Evolutionary conservation across 208 protist species (phyloP), one percentile per base, ranked within the genome.

Genomic region (Trypanosoma avium): DNA sequence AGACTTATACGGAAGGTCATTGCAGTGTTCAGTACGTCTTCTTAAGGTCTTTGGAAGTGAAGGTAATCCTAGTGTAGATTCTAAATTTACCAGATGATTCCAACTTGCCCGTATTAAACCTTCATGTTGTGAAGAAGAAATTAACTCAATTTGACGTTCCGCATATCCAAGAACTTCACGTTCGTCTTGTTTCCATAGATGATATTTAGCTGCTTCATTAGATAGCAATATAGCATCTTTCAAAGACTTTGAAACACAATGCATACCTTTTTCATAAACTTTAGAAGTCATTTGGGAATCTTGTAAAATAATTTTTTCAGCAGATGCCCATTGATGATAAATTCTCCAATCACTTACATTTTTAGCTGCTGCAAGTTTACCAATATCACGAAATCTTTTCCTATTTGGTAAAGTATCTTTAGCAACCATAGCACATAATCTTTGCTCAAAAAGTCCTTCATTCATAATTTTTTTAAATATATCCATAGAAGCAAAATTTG

Each of bases 251-350:
- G 79, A 76, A 52, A 80, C 85, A 67, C 81, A 92, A 12, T 78
- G 66, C 62, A 87, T 79, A 43, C 89, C 86, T 32, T 86, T 82
- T 47, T 92, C 78, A 35, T 91, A 75, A 29, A 95, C 83, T 61
- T 86, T 87, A 0, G 75, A 61, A 29, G 85, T 77, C 84, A 95
- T 91, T 35, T 77, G 78, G 0, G 48, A 19, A 69, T 95, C 85
- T 29, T 67, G 58, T 4, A 73, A 61, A 30, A 86, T 58, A 62
- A 59, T 66, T 15, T 71, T 53, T 55, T 95, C 85, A 2, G 62
- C 69, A 12, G 42, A 73, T 43, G 72, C 71, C 89, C 89, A 95
- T 65, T 95, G 89, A 27, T 83, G 79, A 74, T 83, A 95, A 36
- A 95, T 66, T 64, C 81, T 83, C 84, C 85, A 92, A 45, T 92